phyloP scores from a whole-genome alignment of 306 rosid species.

The Citrullus amarus region DNA sequence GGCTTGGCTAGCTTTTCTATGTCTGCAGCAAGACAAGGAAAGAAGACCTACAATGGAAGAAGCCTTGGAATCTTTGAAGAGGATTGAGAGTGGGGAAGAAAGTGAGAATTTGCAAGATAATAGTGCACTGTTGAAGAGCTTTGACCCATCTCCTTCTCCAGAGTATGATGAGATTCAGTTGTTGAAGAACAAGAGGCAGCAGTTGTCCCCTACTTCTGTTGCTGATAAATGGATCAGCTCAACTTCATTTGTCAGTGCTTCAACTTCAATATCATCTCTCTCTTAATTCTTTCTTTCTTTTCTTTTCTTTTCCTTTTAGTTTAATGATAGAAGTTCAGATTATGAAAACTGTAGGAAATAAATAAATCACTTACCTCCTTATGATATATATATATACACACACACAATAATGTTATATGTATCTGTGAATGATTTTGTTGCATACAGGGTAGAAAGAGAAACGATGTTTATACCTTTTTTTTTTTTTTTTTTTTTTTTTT shows the following conservation, averaged over 20 bases:
- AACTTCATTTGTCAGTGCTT: conserved; percentile 26
- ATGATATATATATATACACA: not conserved
- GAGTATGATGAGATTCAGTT: conserved; percentile 24
- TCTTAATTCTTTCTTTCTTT: not conserved
- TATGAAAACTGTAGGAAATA: not conserved
- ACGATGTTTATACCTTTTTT: not conserved
- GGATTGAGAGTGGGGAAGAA: conserved; percentile 20
- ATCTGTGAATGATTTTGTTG: not conserved
- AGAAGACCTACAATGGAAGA: conserved; percentile 61
- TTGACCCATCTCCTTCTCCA: conserved; percentile 18
- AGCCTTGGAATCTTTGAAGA: conserved; percentile 33
- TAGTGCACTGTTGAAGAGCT: not conserved
- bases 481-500: too few species aligned
- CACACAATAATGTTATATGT: not conserved
- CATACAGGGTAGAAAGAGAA: not conserved
- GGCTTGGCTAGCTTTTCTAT: conserved; percentile 55
- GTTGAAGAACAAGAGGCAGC: conserved; percentile 13
- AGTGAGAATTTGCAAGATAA: conserved; percentile 13
- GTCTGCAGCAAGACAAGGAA: conserved; percentile 52
- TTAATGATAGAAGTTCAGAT: not conserved
- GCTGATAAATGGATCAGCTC: conserved; percentile 29
- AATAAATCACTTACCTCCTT: not conserved
- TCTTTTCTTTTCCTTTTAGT: not conserved
- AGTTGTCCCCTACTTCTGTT: conserved; percentile 28
- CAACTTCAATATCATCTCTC: not conserved